Conservation (phyloP, 2,329 filamentous ascomycete genomes). For the Alternaria arbusti region DNA sequence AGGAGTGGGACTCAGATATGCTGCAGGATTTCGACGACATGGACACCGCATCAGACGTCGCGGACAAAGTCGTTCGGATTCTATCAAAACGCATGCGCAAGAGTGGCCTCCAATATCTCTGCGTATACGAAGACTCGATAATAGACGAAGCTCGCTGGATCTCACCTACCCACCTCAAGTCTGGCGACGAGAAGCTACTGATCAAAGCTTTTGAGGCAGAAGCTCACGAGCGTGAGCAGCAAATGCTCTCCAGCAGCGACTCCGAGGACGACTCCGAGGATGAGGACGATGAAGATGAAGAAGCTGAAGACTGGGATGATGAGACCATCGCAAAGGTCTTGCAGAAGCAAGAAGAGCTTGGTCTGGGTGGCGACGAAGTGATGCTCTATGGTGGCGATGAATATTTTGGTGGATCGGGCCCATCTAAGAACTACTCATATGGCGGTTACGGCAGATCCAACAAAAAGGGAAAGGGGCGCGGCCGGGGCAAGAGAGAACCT, state of each 20-base stretch:
- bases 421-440: constrained; percentile 8
- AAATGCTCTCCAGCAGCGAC: constrained; percentile 27
- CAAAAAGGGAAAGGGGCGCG: constrained; percentile 28
- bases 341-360: constrained; percentile 68
- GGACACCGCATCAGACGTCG: constrained; percentile 58
- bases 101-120: constrained; percentile 58
- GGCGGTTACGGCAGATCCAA: constrained; percentile 33
- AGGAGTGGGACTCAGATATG: constrained; percentile 54
- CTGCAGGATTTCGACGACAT: constrained; percentile 57
- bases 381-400: constrained; percentile 62
- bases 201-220: constrained; percentile 38
- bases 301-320: constrained; percentile 56
- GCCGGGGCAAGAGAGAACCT: constrained; percentile 21
- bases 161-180: constrained; percentile 37
- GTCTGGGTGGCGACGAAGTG: constrained; percentile 65
- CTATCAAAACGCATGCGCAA: constrained; percentile 54
- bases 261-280: constrained; percentile 62
- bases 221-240: constrained; percentile 19
- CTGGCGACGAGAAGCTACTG: constrained; percentile 29
- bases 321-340: constrained; percentile 67
- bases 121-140: constrained; percentile 54
- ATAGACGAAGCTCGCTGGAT: constrained; percentile 60
- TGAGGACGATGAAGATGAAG: constrained; percentile 46
- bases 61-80: constrained; percentile 52
- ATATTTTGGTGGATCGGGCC: constrained; percentile 45